Evolutionary conservation across 768 basidiomycete genomes (phyloP).

Genomic region (Leucocoprinus birnbaumii): DNA sequence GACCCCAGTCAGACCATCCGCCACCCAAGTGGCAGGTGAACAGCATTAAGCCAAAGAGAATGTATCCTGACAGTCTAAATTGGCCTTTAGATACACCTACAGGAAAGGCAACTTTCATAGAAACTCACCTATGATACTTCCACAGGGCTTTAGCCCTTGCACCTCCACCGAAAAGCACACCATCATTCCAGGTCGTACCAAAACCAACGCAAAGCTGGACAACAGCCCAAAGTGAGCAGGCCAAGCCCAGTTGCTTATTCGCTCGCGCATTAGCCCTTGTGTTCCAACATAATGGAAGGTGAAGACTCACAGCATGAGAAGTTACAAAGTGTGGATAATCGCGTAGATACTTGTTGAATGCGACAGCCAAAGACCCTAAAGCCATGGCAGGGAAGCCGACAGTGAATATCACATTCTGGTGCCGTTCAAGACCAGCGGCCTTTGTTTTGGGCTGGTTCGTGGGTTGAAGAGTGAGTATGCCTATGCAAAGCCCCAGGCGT

Average conservation of each 20-base stretch:
- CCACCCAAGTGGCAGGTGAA: conserved; percentile 69
- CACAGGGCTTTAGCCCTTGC: conserved; percentile 68
- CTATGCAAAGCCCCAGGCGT: conserved; percentile 27
- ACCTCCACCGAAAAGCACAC: conserved; percentile 69
- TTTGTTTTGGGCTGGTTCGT: conserved; percentile 65
- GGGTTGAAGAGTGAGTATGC: conserved; percentile 72
- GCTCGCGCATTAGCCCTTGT: not conserved
- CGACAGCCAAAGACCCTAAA: conserved; percentile 57
- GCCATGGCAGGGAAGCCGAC: conserved; percentile 55
- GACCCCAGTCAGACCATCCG: conserved; percentile 61
- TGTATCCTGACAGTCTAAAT: conserved; percentile 66
- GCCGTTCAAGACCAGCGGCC: conserved; percentile 62
- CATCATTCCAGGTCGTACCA: conserved; percentile 72
- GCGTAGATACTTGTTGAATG: conserved; percentile 55
- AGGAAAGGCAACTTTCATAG: too few relatives aligned
- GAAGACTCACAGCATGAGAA: conserved; percentile 66
- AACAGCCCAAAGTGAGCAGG: conserved; percentile 58
- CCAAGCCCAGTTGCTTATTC: conserved; percentile 56
- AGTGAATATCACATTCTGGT: conserved; percentile 59
- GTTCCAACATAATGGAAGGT: not conserved
- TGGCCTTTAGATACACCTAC: too few relatives aligned
- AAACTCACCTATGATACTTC: conserved; percentile 79
- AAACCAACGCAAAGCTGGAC: conserved; percentile 63
- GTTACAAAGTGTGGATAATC: conserved; percentile 57
- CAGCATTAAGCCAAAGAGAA: conserved; percentile 57